Base-by-base conservation (phyloP, 768 basidiomycete genomes). In the Auriscalpium orientale region DNA sequence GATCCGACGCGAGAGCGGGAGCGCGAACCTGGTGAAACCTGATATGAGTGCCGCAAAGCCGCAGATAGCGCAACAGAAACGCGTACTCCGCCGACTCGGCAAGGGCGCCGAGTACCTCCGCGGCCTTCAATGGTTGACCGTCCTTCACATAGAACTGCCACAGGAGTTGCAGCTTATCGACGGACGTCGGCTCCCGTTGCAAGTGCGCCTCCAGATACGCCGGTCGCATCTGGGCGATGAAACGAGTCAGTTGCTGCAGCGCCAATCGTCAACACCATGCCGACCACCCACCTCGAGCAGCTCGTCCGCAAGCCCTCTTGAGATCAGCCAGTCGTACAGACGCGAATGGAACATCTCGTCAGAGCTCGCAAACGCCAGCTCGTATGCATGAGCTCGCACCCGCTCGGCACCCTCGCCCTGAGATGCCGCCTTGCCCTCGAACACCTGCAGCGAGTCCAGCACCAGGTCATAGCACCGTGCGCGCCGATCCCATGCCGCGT, bases 61-160 rank as follows among this genome's bases (percentile, higher is more conserved):
- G 20, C 46, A 33, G 36, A 18, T 5, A 3, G 11, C 34, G 22
- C n/a, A 37, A 35, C 16, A 8, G 13, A 47, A 47, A 15, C 16
- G 76, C 89, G 65, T 58, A 95, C 91, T 89, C 79, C 16, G 79
- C 79, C 13, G 92, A 88, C 64, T 95, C 90, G 34, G 97, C 95
- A 48, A 98, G 73, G 13, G 80, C 75, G 12, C 81, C 80, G 46
- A 98, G 80, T 0, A 95, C 87, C 66, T 89, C 85, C 1, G 97
- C 95, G 2, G 97, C 95, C 46, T 89, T 80, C 47, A 94, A 68
- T 35, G 89, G 89, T 62, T 93, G 88, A 1, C 88, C 87, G 62
- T 91, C 87, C 64, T 95, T 90, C 52, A 95, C 93, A 66, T 97
- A 95, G 72, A 91, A 98, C 65, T 98, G 91, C 97, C 97, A 98